Conservation (phyloP, 352 stramenopile species). For the Albugo laibachii region DNA sequence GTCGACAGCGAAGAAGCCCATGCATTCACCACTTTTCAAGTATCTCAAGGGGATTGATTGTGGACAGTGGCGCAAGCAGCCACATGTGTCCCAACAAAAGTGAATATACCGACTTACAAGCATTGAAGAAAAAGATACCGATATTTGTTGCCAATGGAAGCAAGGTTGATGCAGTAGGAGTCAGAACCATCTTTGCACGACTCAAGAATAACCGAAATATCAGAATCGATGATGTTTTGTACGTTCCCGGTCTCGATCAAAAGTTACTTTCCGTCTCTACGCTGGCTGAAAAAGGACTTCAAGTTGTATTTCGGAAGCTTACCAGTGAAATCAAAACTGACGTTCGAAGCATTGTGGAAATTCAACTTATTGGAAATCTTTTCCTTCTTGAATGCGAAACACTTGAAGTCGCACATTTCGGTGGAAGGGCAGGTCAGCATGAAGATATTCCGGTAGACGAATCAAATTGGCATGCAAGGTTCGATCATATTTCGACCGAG, state of each 20-base stretch:
- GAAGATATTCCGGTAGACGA: no score
- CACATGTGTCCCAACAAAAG: slow-evolving; percentile 7
- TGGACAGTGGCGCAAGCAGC: slow-evolving; percentile 11
- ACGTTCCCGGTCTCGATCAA: slow-evolving; percentile 7
- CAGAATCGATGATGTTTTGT: slow-evolving; percentile 9
- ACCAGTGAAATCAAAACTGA: no score
- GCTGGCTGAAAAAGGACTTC: neutral
- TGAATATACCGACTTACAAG: slow-evolving; percentile 4
- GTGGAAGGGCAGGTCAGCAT: no score
- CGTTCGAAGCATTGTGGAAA: no score
- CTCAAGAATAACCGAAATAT: neutral
- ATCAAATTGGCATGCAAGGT: no score
- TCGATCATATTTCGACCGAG: no score
- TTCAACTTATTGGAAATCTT: no score
- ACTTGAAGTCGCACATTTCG: no score
- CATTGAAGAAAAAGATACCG: neutral
- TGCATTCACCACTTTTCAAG: neutral
- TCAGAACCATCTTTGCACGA: slow-evolving; percentile 3
- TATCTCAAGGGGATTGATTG: neutral
- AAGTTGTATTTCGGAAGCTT: no score
- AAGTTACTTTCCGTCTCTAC: slow-evolving; percentile 7
- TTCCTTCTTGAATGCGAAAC: no score
- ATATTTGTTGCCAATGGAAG: slow-evolving; percentile 7
- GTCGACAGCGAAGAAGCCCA: neutral
- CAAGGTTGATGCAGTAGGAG: slow-evolving; percentile 3